Evolutionary conservation across 1,284 basidiomycete genomes (phyloP).

Genomic region (Agaricales sp.): DNA sequence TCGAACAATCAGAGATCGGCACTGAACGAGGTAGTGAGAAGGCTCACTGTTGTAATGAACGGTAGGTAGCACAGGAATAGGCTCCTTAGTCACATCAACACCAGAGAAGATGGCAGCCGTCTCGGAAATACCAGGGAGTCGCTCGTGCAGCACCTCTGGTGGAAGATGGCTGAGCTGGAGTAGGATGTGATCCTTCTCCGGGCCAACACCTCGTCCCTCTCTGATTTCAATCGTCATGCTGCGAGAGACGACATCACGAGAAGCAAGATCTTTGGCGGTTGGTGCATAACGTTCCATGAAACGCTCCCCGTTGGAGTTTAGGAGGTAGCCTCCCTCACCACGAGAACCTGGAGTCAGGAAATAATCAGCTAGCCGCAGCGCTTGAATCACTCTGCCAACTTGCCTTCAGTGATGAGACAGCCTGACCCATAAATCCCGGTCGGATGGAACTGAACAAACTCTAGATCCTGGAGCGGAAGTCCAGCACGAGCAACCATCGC

Average conservation of each 20-base stretch:
- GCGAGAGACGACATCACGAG: constrained; percentile 98
- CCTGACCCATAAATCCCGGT: constrained; percentile 99
- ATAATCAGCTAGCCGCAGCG: constrained; percentile 1
- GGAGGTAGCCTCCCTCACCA: constrained; percentile 97
- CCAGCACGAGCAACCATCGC: constrained; percentile 98
- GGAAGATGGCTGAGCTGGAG: constrained; percentile 97
- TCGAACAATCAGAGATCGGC: constrained; percentile 13
- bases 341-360: constrained; percentile 67
- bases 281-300: constrained; percentile 99
- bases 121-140: constrained; percentile 98
- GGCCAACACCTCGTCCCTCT: constrained; percentile 97
- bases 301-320: constrained; percentile 98
- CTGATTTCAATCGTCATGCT: constrained; percentile 99
- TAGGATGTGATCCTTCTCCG: constrained; percentile 97
- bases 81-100: constrained; percentile 99
- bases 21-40: neutral
- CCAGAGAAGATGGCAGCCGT: constrained; percentile 99
- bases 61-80: constrained; percentile 93
- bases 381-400: constrained; percentile 10
- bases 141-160: constrained; percentile 91
- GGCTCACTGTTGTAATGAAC: constrained; percentile 90
- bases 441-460: constrained; percentile 99
- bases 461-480: constrained; percentile 92
- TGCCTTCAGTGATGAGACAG: constrained; percentile 96
- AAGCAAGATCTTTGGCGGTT: constrained; percentile 98